A percentile compares a stretch with the other conserved stretches of the same genome.
Conservation (phyloP, 2,329 filamentous ascomycete genomes). For the Aspergillus fumigatus region DNA sequence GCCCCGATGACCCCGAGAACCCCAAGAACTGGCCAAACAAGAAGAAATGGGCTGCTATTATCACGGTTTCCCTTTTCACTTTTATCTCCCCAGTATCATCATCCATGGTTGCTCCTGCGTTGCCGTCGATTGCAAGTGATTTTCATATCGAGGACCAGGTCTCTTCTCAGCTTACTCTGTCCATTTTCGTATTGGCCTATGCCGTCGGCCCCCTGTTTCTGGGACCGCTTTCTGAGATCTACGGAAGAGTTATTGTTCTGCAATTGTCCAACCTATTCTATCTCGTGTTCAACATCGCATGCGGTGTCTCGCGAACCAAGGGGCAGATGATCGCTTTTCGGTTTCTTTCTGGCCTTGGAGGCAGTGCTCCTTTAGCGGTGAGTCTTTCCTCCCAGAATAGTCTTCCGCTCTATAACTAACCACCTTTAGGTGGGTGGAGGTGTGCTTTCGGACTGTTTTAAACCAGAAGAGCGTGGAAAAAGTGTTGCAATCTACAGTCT, state of each 20-base stretch:
- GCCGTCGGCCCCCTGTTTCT: constrained; percentile 50
- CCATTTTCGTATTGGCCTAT: constrained; percentile 53
- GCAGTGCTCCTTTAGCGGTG: constrained; percentile 52
- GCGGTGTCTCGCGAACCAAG: constrained; percentile 52
- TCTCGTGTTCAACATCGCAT: constrained; percentile 56
- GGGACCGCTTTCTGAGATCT: constrained; percentile 53
- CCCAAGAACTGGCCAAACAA: constrained; percentile 52
- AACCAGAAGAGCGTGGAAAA: constrained; percentile 57
- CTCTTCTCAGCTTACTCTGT: constrained; percentile 47
- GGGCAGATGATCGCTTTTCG: constrained; percentile 55
- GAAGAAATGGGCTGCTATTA: constrained; percentile 55
- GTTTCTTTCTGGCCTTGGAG: constrained; percentile 56
- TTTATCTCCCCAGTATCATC: constrained; percentile 62
- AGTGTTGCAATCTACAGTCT: constrained; percentile 61
- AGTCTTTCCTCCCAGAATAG: constrained; percentile 11
- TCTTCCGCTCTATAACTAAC: not conserved
- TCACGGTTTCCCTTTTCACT: constrained; percentile 55
- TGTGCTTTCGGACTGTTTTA: constrained; percentile 55
- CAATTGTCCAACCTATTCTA: constrained; percentile 54
- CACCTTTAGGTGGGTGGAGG: constrained; percentile 42
- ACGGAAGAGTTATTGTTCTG: constrained; percentile 51
- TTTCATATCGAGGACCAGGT: constrained; percentile 48
- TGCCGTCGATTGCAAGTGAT: constrained; percentile 51
- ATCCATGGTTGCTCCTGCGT: constrained; percentile 53
- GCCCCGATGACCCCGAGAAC: constrained; percentile 47